A percentile compares a stretch with the other conserved stretches of the same genome.
Evolutionary conservation across 2,329 filamentous ascomycete genomes (phyloP).

Genomic region (Aspergillus amoenus): DNA sequence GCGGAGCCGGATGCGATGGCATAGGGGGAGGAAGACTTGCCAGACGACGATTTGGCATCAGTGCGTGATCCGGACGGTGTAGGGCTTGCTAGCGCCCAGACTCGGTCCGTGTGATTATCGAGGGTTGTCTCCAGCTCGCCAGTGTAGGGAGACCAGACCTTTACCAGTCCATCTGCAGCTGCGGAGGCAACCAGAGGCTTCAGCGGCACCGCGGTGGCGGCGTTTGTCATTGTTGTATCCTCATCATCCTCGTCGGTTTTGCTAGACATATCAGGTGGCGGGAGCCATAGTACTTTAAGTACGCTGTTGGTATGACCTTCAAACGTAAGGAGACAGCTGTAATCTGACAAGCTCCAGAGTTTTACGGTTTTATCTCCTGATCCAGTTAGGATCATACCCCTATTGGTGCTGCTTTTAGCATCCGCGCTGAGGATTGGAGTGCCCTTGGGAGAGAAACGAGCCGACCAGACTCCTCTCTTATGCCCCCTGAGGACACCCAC

Average conservation of each 20-base stretch:
- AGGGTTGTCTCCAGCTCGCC: constrained; percentile 86
- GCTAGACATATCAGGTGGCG: constrained; percentile 44
- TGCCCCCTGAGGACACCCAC: constrained; percentile 90
- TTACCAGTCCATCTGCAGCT: constrained; percentile 90
- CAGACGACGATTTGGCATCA: constrained; percentile 30
- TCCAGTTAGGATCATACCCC: constrained; percentile 82
- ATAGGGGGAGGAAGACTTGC: constrained; percentile 48
- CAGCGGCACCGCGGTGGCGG: constrained; percentile 26
- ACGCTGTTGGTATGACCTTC: constrained; percentile 97
- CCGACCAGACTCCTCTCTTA: constrained; percentile 92
- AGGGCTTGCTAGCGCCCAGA: constrained; percentile 82
- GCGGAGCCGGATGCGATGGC: constrained; percentile 86
- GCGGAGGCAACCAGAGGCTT: constrained; percentile 68
- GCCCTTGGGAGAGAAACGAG: constrained; percentile 79
- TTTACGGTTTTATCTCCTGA: constrained; percentile 96
- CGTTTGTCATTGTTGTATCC: constrained; percentile 27
- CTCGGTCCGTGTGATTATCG: constrained; percentile 94
- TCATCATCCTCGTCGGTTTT: constrained; percentile 35
- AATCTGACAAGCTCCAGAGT: constrained; percentile 90
- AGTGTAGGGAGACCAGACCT: constrained; percentile 87
- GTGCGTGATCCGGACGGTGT: constrained; percentile 37
- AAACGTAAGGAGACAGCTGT: constrained; percentile 87
- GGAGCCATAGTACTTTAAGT: constrained; percentile 87
- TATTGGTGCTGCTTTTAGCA: constrained; percentile 67
- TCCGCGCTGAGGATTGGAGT: constrained; percentile 74